Evolutionary conservation across 2,329 filamentous ascomycete genomes (phyloP).

Genomic region (Xylaria sp.): DNA sequence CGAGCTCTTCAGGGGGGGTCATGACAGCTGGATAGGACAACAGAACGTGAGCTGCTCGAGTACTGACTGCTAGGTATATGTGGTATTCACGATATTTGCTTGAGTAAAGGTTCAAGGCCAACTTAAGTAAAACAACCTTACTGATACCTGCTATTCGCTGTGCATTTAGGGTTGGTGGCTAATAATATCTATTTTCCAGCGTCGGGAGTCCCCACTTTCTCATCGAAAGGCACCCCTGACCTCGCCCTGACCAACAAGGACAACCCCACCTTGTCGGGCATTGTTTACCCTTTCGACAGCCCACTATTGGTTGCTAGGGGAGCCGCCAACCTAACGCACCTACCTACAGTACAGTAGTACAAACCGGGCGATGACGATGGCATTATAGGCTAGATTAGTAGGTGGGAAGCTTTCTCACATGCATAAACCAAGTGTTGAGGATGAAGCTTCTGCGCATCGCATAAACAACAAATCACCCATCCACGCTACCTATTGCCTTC

Average conservation of each 20-base stretch:
- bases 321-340: constrained; percentile 25
- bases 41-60: not conserved
- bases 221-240: not conserved
- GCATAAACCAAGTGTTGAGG: constrained; percentile 17
- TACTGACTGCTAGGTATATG: not conserved
- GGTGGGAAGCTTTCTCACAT: constrained; percentile 23
- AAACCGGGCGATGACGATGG: constrained; percentile 26
- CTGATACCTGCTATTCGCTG: not conserved
- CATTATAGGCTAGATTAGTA: not conserved
- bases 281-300: constrained; percentile 45
- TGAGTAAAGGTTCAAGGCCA: too few relatives aligned
- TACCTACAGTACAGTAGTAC: constrained; percentile 10
- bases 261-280: constrained; percentile 28
- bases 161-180: not conserved
- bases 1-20: not conserved
- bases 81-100: too few relatives aligned
- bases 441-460: constrained; percentile 1
- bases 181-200: not conserved
- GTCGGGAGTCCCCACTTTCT: not conserved
- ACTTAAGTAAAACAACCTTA: too few relatives aligned
- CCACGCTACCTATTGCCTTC: not conserved
- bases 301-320: constrained; percentile 47
- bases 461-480: constrained; percentile 24
- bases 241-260: not conserved
- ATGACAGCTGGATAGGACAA: not conserved